Percentiles rank a stretch among this genome's conserved stretches.
Evolutionary conservation across 2,329 filamentous ascomycete genomes (phyloP).

Genomic region (Tolypocladium capitatum): DNA sequence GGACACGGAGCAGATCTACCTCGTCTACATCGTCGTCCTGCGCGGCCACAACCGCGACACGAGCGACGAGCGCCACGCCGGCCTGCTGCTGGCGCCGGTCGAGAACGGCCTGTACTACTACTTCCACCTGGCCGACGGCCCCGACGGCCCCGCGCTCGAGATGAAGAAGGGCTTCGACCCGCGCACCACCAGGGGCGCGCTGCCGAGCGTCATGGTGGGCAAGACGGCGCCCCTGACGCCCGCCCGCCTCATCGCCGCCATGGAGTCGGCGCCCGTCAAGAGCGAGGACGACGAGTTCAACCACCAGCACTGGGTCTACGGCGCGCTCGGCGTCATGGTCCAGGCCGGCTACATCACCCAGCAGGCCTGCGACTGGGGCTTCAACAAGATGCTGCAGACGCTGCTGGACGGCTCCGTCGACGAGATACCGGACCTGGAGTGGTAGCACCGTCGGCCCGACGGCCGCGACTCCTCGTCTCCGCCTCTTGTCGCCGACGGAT

Average conservation of each 20-base stretch:
- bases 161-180: constrained; percentile 5
- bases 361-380: constrained; percentile 4
- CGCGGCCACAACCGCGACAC: constrained; percentile 6
- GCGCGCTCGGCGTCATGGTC: constrained; percentile 2
- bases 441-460: not conserved
- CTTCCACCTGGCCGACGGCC: constrained; percentile 3
- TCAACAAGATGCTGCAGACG: constrained; percentile 6
- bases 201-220: constrained; percentile 5
- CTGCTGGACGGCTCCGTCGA: constrained; percentile 8
- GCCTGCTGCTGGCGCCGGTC: constrained; percentile 4
- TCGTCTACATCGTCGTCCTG: constrained; percentile 6
- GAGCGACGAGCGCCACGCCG: constrained; percentile 5
- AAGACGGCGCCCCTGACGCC: constrained; percentile 4
- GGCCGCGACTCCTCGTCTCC: not conserved
- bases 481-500: too few relatives aligned
- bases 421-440: constrained; percentile 3
- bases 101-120: constrained; percentile 4
- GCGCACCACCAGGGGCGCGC: constrained; percentile 4
- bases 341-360: constrained; percentile 2
- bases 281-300: constrained; percentile 6
- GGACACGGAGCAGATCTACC: constrained; percentile 3
- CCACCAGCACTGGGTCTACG: constrained; percentile 7
- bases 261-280: constrained; percentile 4
- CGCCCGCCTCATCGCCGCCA: constrained; percentile 1
- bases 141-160: constrained; percentile 4